phyloP scores from a whole-genome alignment of 2,329 filamentous ascomycete genomes.

The Hypoxylon sp. region DNA sequence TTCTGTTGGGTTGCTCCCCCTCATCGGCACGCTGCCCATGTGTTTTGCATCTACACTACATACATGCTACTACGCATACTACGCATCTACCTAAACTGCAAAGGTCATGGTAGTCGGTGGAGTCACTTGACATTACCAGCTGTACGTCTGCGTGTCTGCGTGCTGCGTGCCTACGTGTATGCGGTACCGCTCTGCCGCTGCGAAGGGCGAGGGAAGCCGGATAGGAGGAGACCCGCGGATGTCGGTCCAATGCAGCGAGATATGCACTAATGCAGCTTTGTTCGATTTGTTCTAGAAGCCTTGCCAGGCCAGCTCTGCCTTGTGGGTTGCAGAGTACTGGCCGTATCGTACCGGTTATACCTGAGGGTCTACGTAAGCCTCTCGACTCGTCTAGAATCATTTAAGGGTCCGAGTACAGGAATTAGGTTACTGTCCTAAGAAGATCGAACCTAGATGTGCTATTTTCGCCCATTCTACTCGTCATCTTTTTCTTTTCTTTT shows the following conservation, averaged over 20 bases:
- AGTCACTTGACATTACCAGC: conserved; percentile 35
- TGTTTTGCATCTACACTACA: conserved; percentile 40
- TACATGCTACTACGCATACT: no score
- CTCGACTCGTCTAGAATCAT: conserved; percentile 1
- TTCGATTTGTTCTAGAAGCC: conserved; percentile 36
- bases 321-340: no score
- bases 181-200: conserved; percentile 30
- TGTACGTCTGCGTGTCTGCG: conserved; percentile 18
- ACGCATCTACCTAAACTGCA: no score
- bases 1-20: conserved; percentile 29
- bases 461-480: conserved; percentile 25
- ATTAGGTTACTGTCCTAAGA: neutral
- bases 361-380: neutral
- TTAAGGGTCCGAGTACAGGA: neutral
- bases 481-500: no score
- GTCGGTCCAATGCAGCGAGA: conserved; percentile 7
- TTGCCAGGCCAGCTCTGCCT: no score
- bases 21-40: conserved; percentile 38
- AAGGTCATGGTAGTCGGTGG: conserved; percentile 30
- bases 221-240: conserved; percentile 26
- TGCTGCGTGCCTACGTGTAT: no score
- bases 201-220: no score
- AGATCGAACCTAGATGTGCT: no score
- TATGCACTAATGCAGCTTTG: conserved; percentile 20
- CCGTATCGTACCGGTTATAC: no score